Evolutionary conservation across 2,329 filamentous ascomycete species (phyloP).

Genomic region (Fonsecaea erecta): DNA sequence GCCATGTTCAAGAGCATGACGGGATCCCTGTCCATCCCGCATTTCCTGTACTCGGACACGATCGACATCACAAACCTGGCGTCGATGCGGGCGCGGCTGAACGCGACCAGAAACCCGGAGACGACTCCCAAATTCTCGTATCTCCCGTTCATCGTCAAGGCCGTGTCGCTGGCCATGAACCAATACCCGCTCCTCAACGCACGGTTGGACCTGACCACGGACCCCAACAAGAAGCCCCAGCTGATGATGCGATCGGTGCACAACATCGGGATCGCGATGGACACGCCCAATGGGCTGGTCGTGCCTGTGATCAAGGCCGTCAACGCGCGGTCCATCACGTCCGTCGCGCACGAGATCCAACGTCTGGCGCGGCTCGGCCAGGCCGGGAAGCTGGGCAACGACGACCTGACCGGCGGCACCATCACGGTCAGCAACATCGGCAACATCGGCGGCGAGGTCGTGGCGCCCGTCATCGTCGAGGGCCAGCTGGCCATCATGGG

Average conservation of each 20-base stretch:
- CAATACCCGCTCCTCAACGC: conserved; percentile 87
- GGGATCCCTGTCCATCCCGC: conserved; percentile 83
- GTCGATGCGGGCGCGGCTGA: conserved; percentile 73
- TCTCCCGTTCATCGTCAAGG: conserved; percentile 94
- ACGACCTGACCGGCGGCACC: conserved; percentile 82
- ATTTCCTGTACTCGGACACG: conserved; percentile 93
- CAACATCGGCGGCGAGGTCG: conserved; percentile 88
- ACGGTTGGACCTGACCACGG: conserved; percentile 68
- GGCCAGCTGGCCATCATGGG: conserved; percentile 91
- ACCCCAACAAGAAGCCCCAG: conserved; percentile 67
- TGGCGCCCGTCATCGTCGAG: conserved; percentile 87
- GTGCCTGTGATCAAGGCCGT: conserved; percentile 92
- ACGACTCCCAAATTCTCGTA: conserved; percentile 75
- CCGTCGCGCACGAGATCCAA: conserved; percentile 75
- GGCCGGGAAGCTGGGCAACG: conserved; percentile 72
- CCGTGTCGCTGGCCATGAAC: conserved; percentile 81
- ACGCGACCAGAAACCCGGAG: conserved; percentile 58
- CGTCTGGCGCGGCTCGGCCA: conserved; percentile 74
- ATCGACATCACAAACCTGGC: conserved; percentile 79
- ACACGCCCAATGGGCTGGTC: conserved; percentile 83
- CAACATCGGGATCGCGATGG: conserved; percentile 95
- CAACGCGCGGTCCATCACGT: conserved; percentile 72
- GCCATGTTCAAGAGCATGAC: conserved; percentile 99
- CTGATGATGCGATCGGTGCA: conserved; percentile 81
- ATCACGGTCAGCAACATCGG: conserved; percentile 98